A percentile compares a stretch with the other conserved stretches of the same genome.
phyloP scores from a whole-genome alignment of 2,329 filamentous ascomycete genomes.

The Chaetomiaceae sp. region DNA sequence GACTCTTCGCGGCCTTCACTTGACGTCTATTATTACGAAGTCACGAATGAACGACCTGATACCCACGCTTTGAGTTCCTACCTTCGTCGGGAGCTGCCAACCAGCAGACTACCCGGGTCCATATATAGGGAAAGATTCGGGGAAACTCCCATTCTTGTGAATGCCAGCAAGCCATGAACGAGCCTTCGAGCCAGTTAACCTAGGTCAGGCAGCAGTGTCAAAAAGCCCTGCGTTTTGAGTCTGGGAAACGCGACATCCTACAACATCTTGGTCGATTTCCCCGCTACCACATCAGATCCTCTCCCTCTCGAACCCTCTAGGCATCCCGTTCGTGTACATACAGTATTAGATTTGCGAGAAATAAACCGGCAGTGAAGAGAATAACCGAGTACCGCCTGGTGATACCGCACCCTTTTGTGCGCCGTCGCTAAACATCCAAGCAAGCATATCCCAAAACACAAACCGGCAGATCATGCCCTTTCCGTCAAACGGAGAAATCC shows the following conservation, averaged over 20 bases:
- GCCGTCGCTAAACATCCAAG: constrained; percentile 22
- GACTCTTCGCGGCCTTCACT: too few species aligned
- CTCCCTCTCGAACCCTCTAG: neutral
- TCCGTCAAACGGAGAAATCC: neutral
- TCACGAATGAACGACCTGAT: constrained; percentile 10
- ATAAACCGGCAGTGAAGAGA: neutral
- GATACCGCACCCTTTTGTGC: constrained; percentile 21
- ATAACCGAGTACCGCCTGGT: neutral
- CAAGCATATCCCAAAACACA: constrained; percentile 4
- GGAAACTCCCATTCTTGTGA: too few species aligned
- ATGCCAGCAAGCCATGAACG: neutral
- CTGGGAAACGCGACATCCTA: neutral
- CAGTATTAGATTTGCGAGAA: neutral
- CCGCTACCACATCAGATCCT: neutral
- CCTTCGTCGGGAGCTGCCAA: too few species aligned
- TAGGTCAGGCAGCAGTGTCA: too few species aligned
- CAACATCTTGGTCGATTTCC: neutral
- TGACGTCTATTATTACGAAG: neutral
- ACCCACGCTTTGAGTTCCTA: neutral
- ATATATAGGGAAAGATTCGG: too few species aligned
- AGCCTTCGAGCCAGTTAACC: too few species aligned
- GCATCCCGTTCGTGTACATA: neutral
- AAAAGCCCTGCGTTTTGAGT: too few species aligned
- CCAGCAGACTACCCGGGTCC: too few species aligned
- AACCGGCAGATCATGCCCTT: neutral